phyloP scores from a whole-genome alignment of 805 yeast species.

The Lipomyces chichibuensis region DNA sequence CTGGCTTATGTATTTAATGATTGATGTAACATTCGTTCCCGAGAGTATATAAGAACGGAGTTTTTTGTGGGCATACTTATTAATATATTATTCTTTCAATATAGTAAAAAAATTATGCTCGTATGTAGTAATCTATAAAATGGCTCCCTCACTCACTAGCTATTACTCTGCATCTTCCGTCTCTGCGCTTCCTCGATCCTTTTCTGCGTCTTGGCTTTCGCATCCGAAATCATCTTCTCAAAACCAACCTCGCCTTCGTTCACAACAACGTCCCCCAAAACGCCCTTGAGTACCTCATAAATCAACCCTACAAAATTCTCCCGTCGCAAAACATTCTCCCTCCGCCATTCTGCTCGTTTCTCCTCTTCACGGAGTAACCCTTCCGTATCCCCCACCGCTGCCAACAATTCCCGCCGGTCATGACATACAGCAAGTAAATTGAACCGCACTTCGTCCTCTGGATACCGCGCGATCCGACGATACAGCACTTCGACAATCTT shows the following conservation, averaged over 20 bases:
- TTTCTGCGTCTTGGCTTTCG: constrained; percentile 12
- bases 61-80: neutral
- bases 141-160: neutral
- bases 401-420: constrained; percentile 51
- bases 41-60: neutral
- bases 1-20: neutral
- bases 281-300: constrained; percentile 51
- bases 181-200: constrained; percentile 6
- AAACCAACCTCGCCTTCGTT: constrained; percentile 48
- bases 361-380: constrained; percentile 48
- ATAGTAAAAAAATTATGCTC: neutral
- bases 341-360: constrained; percentile 57
- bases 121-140: neutral
- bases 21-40: neutral
- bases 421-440: constrained; percentile 58
- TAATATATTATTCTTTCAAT: neutral
- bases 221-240: constrained; percentile 22
- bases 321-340: constrained; percentile 59
- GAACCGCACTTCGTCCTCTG: constrained; percentile 56
- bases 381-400: constrained; percentile 49
- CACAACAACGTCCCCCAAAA: constrained; percentile 40
- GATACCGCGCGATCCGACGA: constrained; percentile 53
- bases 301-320: constrained; percentile 59
- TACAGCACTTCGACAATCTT: constrained; percentile 51
- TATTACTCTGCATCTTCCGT: constrained; percentile 2